phyloP scores from a whole-genome alignment of 176 grass and related monocot genomes.

The Metroxylon sagu region DNA sequence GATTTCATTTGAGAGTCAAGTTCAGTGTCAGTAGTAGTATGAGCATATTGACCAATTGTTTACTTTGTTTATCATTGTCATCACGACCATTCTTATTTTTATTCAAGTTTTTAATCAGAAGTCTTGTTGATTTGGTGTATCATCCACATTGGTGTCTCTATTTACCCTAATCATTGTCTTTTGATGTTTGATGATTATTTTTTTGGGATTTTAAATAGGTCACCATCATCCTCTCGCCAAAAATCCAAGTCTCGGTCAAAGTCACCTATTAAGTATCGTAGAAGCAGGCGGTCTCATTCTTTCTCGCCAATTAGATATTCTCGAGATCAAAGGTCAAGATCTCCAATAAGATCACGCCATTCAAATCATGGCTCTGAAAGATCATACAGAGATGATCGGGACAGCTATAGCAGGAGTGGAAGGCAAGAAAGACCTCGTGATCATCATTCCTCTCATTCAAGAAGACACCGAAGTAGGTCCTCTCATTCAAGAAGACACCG shows the following conservation, averaged over 20 bases:
- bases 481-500: slow-evolving; percentile 15
- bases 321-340: slow-evolving; percentile 48
- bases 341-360: slow-evolving; percentile 53
- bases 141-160: too few relatives aligned
- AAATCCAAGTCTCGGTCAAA: slow-evolving; percentile 77
- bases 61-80: too few relatives aligned
- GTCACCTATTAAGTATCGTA: slow-evolving; percentile 80
- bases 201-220: slow-evolving; percentile 37
- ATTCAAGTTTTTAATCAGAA: too few relatives aligned
- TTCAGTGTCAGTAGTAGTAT: too few relatives aligned
- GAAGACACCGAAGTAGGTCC: slow-evolving; percentile 41
- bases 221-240: slow-evolving; percentile 37
- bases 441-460: too few relatives aligned
- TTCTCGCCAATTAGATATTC: slow-evolving; percentile 49
- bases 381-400: slow-evolving; percentile 49
- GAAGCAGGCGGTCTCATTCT: slow-evolving; percentile 61
- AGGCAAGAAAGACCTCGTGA: slow-evolving; percentile 14
- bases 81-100: too few relatives aligned
- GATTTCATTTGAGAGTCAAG: too few relatives aligned
- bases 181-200: too few relatives aligned
- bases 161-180: too few relatives aligned
- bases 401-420: slow-evolving; percentile 43
- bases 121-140: too few relatives aligned
- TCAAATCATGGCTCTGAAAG: slow-evolving; percentile 46
- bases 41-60: too few relatives aligned